These are phyloP conservation scores for Metschnikowia henanensis DNA, from an alignment of 805 yeast genomes.

Conservation along the genomic window DNA sequence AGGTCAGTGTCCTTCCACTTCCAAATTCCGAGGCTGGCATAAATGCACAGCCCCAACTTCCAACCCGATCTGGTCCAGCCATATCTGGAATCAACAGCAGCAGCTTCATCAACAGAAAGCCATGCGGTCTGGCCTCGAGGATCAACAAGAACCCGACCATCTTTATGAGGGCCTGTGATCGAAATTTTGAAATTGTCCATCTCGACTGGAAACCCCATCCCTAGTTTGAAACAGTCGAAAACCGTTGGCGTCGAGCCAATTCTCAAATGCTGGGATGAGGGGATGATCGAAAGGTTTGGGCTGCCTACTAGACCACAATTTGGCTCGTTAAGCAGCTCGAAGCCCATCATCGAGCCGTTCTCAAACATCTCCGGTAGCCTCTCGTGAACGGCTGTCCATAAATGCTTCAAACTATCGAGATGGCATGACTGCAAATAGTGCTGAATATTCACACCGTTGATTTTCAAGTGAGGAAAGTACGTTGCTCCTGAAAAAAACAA, in stretches of 20 bases:
- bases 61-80: constrained; percentile 72
- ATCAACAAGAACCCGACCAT: constrained; percentile 55
- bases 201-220: constrained; percentile 70
- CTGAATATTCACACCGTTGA: constrained; percentile 77
- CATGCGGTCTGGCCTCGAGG: constrained; percentile 72
- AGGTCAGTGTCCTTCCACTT: constrained; percentile 34
- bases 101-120: constrained; percentile 50
- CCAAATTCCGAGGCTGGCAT: constrained; percentile 85
- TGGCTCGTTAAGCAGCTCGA: constrained; percentile 88
- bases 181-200: constrained; percentile 73
- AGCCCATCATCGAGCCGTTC: constrained; percentile 62
- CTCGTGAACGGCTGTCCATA: constrained; percentile 33
- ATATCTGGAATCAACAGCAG: constrained; percentile 54
- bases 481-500: constrained; percentile 76
- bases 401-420: constrained; percentile 46
- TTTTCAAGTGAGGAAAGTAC: constrained; percentile 72
- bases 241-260: constrained; percentile 85
- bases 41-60: constrained; percentile 75
- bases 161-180: constrained; percentile 72
- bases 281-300: constrained; percentile 51
- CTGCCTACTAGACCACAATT: constrained; percentile 72
- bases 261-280: constrained; percentile 63
- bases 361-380: constrained; percentile 33
- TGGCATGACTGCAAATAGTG: constrained; percentile 69
- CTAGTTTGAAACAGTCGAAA: constrained; percentile 69